phyloP scores from a whole-genome alignment of 805 yeast genomes.

The Torulaspora delbrueckii region DNA sequence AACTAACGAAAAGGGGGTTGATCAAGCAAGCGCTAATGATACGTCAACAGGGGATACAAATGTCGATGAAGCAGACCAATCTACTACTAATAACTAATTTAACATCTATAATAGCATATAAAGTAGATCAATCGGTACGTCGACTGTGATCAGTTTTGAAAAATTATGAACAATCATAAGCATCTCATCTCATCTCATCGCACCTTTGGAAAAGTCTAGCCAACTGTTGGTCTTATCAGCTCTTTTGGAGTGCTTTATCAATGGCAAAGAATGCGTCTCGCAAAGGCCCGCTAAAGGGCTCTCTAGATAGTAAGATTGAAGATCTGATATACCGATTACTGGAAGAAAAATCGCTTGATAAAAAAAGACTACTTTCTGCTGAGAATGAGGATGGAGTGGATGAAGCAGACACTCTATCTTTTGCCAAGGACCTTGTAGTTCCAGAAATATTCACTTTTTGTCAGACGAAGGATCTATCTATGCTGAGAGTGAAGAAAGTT shows the following conservation, averaged over 20 bases:
- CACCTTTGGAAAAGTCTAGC: neutral
- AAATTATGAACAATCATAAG: neutral
- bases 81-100: neutral
- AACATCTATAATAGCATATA: neutral
- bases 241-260: neutral
- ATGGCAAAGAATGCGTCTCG: slow-evolving; percentile 37
- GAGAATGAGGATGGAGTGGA: slow-evolving; percentile 23
- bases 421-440: slow-evolving; percentile 55
- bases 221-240: neutral
- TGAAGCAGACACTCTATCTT: slow-evolving; percentile 40
- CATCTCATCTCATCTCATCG: slow-evolving; percentile 10
- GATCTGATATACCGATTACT: slow-evolving; percentile 52
- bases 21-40: neutral
- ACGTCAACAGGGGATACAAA: neutral
- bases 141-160: neutral
- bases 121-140: neutral
- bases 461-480: slow-evolving; percentile 59
- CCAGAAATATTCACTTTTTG: slow-evolving; percentile 53
- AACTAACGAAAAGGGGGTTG: neutral
- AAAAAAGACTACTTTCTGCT: slow-evolving; percentile 21
- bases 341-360: slow-evolving; percentile 53
- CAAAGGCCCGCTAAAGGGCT: slow-evolving; percentile 24
- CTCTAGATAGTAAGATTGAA: slow-evolving; percentile 53
- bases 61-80: neutral
- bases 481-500: slow-evolving; percentile 64